A percentile compares a stretch with the other conserved stretches of the same genome.
Conservation (phyloP, 208 protist species). For the Leishmania aethiopica region DNA sequence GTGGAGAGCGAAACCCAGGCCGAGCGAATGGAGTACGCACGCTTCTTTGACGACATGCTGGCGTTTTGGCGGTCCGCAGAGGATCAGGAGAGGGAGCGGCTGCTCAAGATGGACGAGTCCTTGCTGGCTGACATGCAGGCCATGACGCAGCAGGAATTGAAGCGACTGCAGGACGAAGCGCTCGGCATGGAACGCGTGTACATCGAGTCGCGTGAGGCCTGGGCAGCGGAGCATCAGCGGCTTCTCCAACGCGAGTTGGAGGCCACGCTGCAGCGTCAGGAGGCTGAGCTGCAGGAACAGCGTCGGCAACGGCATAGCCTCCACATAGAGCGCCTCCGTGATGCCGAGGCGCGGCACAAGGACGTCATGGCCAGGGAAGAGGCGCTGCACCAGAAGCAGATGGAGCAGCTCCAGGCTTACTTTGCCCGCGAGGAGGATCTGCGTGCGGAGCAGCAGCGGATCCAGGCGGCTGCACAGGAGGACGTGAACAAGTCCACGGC, state of each 20-base stretch:
- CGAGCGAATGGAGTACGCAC: slow-evolving; percentile 60
- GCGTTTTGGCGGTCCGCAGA: slow-evolving; percentile 75
- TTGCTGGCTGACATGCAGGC: slow-evolving; percentile 67
- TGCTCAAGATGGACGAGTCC: slow-evolving; percentile 82
- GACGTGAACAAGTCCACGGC: slow-evolving; percentile 42
- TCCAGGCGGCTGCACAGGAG: slow-evolving; percentile 43
- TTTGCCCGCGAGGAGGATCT: slow-evolving; percentile 59
- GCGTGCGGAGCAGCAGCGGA: slow-evolving; percentile 43
- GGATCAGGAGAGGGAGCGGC: slow-evolving; percentile 54
- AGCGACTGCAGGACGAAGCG: slow-evolving; percentile 67
- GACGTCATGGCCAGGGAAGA: slow-evolving; percentile 57
- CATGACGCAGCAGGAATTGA: slow-evolving; percentile 71
- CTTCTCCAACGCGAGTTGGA: slow-evolving; percentile 65
- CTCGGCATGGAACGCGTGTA: slow-evolving; percentile 78
- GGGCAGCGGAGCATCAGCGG: slow-evolving; percentile 67
- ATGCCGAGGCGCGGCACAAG: slow-evolving; percentile 56
- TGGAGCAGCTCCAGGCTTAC: slow-evolving; percentile 63
- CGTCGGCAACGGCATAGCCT: slow-evolving; percentile 52
- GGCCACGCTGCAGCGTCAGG: slow-evolving; percentile 43
- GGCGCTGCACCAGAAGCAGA: slow-evolving; percentile 57
- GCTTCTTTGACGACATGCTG: slow-evolving; percentile 70
- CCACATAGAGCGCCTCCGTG: slow-evolving; percentile 65
- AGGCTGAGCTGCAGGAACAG: slow-evolving; percentile 67
- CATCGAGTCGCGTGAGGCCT: slow-evolving; percentile 67
- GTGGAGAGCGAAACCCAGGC: slow-evolving; percentile 62